Base-by-base conservation (phyloP, 345 rosid genomes). In the Zanthoxylum bungeanum region DNA sequence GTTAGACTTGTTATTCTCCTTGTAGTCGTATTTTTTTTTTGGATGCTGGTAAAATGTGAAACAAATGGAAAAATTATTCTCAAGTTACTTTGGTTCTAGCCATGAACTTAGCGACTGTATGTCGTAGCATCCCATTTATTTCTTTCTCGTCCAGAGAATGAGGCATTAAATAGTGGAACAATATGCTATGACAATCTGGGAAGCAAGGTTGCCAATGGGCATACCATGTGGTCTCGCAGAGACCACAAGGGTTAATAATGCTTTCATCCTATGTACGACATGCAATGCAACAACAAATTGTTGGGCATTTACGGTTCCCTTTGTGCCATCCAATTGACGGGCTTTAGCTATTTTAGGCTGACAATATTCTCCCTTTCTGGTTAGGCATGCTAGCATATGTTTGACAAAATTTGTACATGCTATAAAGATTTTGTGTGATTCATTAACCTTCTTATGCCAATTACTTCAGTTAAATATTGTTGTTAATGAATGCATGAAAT, bases 1-100 rank as follows among this genome's bases (percentile, higher is more conserved):
- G 25, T 57, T 69, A 58, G 73, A n/a, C n/a, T n/a, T n/a, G n/a
- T n/a, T 27, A 39, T 37, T 47, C 37, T 39, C 64, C 61, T 63
- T 73, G 59, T 74, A 46, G 11, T 33, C 61, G 1, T 12, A 2
- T 47, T 14, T 46, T 71, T 30, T 71, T 47, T 53, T 68, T 47
- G 64, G 64, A 74, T 19, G 28, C 67, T 58, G 37, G 47, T 56
- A 69, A 56, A 27, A 39, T 57, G 58, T 64, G 19, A 39, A 70
- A 59, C 66, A 52, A 73, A 79, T 69, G 69, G 44, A 72, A 64
- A 51, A 52, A 58, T 63, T 55, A 42, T 25, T 72, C 56, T 61
- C 61, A 10, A 30, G 58, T 19, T 76, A 67, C 34, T 60, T 28
- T 17, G 55, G n/a, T 16, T 39, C 36, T 30, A 30, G 37, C n/a